Base-by-base conservation (phyloP, 23 red algal genomes). In the Chondrus crispus region DNA sequence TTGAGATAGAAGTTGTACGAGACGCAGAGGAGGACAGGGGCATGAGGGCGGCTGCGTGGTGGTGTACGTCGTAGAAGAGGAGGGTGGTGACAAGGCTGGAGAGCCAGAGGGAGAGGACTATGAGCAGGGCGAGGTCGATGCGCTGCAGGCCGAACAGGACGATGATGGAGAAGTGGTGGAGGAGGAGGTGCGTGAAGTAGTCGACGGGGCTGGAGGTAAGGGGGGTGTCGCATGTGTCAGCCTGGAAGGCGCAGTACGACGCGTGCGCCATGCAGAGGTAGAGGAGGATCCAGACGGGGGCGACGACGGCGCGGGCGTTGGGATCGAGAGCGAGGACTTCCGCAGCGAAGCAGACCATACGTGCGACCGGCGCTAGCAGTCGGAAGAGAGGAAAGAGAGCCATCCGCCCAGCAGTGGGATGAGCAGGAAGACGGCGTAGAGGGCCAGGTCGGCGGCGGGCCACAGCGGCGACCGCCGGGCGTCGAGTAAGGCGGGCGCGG, bases 161-260 rank as follows among this genome's bases (percentile, higher is more conserved):
- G 45, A 89, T 89, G 68, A 89, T 89, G 50, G 48, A 89, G 43
- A 89, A 89, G 72, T 89, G 85, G 22, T 89, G 74, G 20, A 89
- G 69, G 3, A 89, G 50, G 30, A 40, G 60, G 16, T 89, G 85
- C 8, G 85, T 89, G 33, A 89, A 28, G 46, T 89, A 89, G 19
- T 42, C 85, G n/a, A 89, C 54, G 1, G 69, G 69, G 20, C 57
- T 57, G 38, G 13, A 35, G 11, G 69, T 40, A n/a, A 66, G 68
- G 51, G 69, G 46, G 26, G 60, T 66, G n/a, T n/a, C n/a, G n/a
- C n/a, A n/a, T 1, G 26, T 55, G 8, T 38, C 46, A 6, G 85
- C 64, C 12, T 45, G 85, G 10, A 35, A 38, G n/a, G 37, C 44
- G n/a, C 28, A 47, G 36, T 89, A 89, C 18, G 66, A 75, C 2